phyloP scores from a whole-genome alignment of 2,329 filamentous ascomycete genomes.

The Periconia macrospinosa region DNA sequence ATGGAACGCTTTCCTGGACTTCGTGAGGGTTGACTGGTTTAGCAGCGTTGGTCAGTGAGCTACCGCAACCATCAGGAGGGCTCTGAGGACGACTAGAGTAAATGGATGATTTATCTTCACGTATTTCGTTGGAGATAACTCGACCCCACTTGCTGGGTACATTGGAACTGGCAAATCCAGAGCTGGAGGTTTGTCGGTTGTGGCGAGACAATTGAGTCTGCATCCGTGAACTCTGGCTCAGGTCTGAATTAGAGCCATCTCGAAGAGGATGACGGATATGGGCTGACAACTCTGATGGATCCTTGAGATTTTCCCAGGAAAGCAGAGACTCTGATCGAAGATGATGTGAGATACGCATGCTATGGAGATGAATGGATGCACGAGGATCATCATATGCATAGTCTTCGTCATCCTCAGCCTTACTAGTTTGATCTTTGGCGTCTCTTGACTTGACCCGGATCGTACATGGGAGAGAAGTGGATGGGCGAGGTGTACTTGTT shows the following conservation, averaged over 20 bases:
- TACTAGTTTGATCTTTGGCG: not conserved
- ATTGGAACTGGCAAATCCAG: slow-evolving; percentile 39
- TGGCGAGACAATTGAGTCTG: slow-evolving; percentile 17
- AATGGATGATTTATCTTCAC: slow-evolving; percentile 37
- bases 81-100: slow-evolving; percentile 46
- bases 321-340: slow-evolving; percentile 46
- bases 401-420: slow-evolving; percentile 4
- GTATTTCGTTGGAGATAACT: slow-evolving; percentile 22
- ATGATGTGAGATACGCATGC: slow-evolving; percentile 50
- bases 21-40: slow-evolving; percentile 8
- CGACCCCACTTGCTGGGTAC: slow-evolving; percentile 44
- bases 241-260: slow-evolving; percentile 21
- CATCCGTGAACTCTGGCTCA: slow-evolving; percentile 17
- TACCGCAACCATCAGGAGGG: slow-evolving; percentile 33
- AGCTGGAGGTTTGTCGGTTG: slow-evolving; percentile 37
- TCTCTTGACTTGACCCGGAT: slow-evolving; percentile 9
- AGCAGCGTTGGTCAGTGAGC: slow-evolving; percentile 22
- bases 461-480: slow-evolving; percentile 13
- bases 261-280: slow-evolving; percentile 12
- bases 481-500: slow-evolving; percentile 15
- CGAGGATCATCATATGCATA: slow-evolving; percentile 20
- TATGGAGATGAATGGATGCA: slow-evolving; percentile 45
- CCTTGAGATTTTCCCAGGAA: slow-evolving; percentile 37
- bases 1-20: slow-evolving; percentile 8
- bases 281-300: slow-evolving; percentile 20